A percentile compares a stretch with the other conserved stretches of the same genome.
Conservation (phyloP, 768 basidiomycete genomes). For the Xerocomellus amylosporus region DNA sequence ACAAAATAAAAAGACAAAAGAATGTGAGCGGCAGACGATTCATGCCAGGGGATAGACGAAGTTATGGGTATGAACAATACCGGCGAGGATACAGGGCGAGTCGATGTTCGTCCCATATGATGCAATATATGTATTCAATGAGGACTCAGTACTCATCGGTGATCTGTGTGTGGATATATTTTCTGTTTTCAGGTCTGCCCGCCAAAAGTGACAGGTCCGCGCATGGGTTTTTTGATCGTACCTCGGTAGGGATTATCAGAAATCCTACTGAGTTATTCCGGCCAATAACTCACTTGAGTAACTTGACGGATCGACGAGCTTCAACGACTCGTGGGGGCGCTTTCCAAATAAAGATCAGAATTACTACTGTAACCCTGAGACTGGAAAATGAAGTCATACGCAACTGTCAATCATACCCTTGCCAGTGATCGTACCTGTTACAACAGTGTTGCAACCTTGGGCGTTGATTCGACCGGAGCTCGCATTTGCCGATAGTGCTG, state of each 20-base stretch:
- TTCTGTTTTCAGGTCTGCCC: not conserved
- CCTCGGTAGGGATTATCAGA: not conserved
- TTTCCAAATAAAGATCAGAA: too few species aligned
- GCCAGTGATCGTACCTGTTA: too few species aligned
- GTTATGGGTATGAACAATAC: not conserved
- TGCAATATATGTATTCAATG: not conserved
- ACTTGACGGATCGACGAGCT: too few species aligned
- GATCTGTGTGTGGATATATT: not conserved
- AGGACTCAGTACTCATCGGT: not conserved
- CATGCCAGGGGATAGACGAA: constrained; percentile 7
- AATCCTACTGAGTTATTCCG: too few species aligned
- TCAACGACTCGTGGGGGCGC: too few species aligned
- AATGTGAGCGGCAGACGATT: constrained; percentile 1
- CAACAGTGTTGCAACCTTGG: too few species aligned
- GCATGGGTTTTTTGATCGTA: not conserved
- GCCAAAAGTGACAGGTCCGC: not conserved
- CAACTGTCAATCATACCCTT: too few species aligned
- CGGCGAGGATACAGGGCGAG: not conserved
- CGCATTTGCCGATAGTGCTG: too few species aligned
- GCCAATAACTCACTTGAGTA: too few species aligned
- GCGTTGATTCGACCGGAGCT: too few species aligned
- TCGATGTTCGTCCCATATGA: not conserved
- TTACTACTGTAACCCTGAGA: too few species aligned
- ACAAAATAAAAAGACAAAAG: constrained; percentile 1
- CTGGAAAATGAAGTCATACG: too few species aligned